Percentiles rank a stretch among this genome's conserved stretches.
Conservation (phyloP, 345 rosid species). For the Populus ilicifolia region DNA sequence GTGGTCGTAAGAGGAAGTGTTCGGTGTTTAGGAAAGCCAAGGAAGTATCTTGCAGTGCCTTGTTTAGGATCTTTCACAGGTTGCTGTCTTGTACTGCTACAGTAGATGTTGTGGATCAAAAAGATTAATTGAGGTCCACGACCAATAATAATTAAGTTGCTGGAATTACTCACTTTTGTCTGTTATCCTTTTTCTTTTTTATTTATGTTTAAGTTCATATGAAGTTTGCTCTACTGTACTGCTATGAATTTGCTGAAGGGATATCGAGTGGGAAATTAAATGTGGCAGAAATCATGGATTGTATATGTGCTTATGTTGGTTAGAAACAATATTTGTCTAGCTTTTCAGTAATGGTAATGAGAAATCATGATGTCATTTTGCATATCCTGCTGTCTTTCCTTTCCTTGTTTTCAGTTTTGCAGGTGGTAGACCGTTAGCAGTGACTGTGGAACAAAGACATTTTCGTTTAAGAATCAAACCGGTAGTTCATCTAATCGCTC, state of each 20-base stretch:
- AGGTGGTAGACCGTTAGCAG: neutral
- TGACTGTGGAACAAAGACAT: neutral
- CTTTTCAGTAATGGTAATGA: neutral
- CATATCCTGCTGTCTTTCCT: neutral
- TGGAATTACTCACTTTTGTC: neutral
- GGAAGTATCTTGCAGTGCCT: slow-evolving; percentile 47
- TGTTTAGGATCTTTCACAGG: slow-evolving; percentile 45
- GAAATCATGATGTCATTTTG: neutral
- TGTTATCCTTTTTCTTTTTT: neutral
- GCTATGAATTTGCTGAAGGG: neutral
- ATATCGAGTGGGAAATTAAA: neutral
- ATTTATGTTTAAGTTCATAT: neutral
- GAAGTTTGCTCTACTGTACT: neutral
- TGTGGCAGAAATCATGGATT: neutral
- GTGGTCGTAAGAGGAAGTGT: slow-evolving; percentile 33
- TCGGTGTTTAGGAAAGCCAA: slow-evolving; percentile 44
- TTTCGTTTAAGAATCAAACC: neutral
- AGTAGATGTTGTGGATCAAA: slow-evolving; percentile 47
- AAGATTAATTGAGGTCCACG: neutral
- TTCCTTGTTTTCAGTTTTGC: neutral
- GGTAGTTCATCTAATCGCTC: neutral
- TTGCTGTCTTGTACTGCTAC: slow-evolving; percentile 52
- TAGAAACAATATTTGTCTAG: neutral
- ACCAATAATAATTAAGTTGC: neutral
- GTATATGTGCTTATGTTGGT: neutral